phyloP scores from a whole-genome alignment of 2,329 filamentous ascomycete species.

The Aspergillus japonicus region DNA sequence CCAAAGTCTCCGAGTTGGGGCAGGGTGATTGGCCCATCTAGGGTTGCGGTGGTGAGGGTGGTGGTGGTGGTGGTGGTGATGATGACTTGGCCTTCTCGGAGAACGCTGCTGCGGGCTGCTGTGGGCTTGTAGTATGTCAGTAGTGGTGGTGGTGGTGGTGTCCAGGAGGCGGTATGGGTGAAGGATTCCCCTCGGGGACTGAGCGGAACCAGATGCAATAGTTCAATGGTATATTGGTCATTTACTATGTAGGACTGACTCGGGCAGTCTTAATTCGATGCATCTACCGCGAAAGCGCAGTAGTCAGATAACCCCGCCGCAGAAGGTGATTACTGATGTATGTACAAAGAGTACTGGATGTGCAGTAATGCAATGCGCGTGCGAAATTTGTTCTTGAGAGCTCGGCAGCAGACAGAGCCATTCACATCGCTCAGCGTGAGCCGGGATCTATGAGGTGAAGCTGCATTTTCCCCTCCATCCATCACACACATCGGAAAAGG shows the following conservation, averaged over 20 bases:
- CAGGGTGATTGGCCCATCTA: background rate
- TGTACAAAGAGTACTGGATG: background rate
- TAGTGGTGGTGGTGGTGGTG: background rate
- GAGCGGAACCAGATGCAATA: background rate
- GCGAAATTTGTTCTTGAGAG: background rate
- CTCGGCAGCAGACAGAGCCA: background rate
- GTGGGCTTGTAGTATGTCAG: background rate
- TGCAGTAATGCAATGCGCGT: background rate
- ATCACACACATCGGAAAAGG: background rate
- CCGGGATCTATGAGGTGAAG: background rate
- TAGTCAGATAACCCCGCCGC: background rate
- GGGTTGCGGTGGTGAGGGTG: background rate
- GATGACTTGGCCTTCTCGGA: slow-evolving; percentile 9
- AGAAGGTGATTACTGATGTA: background rate
- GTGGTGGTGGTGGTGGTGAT: background rate
- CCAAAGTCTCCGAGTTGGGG: background rate
- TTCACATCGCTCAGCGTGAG: background rate
- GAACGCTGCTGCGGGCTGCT: slow-evolving; percentile 2
- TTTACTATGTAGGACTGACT: background rate
- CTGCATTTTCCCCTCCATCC: background rate
- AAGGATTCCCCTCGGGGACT: background rate
- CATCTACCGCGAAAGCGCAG: background rate
- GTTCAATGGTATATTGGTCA: background rate
- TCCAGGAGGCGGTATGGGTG: slow-evolving; percentile 2
- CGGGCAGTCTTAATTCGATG: background rate